phyloP scores from a whole-genome alignment of 352 stramenopile species.

The Pseudoperonospora humuli region DNA sequence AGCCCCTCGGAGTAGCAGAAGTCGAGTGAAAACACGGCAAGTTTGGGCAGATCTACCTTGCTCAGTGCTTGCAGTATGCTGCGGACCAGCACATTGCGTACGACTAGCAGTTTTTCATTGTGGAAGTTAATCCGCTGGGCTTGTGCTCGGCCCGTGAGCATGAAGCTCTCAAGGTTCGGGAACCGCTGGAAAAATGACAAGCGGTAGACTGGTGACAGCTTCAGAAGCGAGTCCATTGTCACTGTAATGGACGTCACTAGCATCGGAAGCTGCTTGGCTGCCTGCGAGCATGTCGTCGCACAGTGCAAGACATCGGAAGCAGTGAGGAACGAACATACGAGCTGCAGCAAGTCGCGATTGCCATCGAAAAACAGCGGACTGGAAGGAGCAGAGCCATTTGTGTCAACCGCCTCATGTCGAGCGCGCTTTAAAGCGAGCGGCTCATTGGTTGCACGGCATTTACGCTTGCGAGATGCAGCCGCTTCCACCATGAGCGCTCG shows the following conservation, averaged over 20 bases:
- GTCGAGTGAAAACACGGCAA: conserved; percentile 25
- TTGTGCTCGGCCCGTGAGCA: conserved; percentile 21
- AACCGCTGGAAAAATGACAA: conserved; percentile 33
- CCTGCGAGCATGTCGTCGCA: conserved; percentile 25
- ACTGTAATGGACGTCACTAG: conserved; percentile 34
- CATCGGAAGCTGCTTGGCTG: conserved; percentile 21
- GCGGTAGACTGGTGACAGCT: conserved; percentile 11
- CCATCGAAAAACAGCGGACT: conserved; percentile 41
- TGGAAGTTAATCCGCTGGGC: conserved; percentile 43
- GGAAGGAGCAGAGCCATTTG: background rate
- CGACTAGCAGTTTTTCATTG: conserved; percentile 25
- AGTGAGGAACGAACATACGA: conserved; percentile 36
- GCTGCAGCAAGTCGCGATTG: conserved; percentile 34
- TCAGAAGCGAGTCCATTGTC: conserved; percentile 15
- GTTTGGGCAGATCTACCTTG: conserved; percentile 18
- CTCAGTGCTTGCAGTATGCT: conserved; percentile 27
- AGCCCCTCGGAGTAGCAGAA: conserved; percentile 46
- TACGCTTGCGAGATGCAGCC: conserved; percentile 15
- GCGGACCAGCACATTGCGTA: conserved; percentile 34
- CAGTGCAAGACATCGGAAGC: conserved; percentile 28
- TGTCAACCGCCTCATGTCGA: background rate
- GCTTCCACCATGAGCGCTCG: conserved; percentile 6
- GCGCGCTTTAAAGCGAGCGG: conserved; percentile 8
- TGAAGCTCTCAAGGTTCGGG: conserved; percentile 31
- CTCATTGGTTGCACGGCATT: conserved; percentile 8